phyloP scores from a whole-genome alignment of 371 early-diverging fungal genomes.

The Rhizopus microsporus region DNA sequence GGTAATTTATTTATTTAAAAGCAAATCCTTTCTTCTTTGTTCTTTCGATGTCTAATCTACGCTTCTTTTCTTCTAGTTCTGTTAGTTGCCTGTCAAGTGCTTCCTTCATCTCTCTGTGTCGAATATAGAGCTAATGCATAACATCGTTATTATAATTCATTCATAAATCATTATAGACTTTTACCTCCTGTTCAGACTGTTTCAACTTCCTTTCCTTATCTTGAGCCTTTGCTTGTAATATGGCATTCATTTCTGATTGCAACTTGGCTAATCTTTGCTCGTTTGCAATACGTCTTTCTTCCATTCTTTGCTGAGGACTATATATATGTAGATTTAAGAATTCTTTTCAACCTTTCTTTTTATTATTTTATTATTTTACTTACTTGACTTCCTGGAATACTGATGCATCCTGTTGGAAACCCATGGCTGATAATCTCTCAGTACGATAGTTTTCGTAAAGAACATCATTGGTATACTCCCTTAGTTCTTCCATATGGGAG shows the following conservation, averaged over 20 bases:
- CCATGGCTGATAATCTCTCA: constrained; percentile 80
- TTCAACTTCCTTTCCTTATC: constrained; percentile 96
- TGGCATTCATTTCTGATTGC: constrained; percentile 96
- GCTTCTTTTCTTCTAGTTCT: constrained; percentile 93
- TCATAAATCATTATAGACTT: neutral
- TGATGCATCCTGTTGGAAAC: constrained; percentile 75
- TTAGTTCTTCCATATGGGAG: constrained; percentile 91
- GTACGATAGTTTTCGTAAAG: constrained; percentile 97
- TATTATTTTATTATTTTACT: constrained; percentile 3
- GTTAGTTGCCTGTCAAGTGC: constrained; percentile 89
- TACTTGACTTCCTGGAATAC: constrained; percentile 83
- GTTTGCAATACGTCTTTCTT: constrained; percentile 88
- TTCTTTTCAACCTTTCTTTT: neutral
- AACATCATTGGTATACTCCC: constrained; percentile 91
- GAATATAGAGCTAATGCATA: constrained; percentile 71
- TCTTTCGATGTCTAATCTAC: constrained; percentile 84
- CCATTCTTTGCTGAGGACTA: constrained; percentile 86
- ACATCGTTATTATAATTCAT: neutral
- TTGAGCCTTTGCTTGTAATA: constrained; percentile 96
- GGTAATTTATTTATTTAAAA: constrained; percentile 57
- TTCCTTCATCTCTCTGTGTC: constrained; percentile 96
- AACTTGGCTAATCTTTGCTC: constrained; percentile 95
- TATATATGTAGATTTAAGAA: neutral
- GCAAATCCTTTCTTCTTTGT: constrained; percentile 76
- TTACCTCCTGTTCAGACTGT: constrained; percentile 92